Evolutionary conservation across 1,284 basidiomycete species (phyloP), one percentile per base, ranked within the genome.

Genomic region (Rhodotorula sp.): DNA sequence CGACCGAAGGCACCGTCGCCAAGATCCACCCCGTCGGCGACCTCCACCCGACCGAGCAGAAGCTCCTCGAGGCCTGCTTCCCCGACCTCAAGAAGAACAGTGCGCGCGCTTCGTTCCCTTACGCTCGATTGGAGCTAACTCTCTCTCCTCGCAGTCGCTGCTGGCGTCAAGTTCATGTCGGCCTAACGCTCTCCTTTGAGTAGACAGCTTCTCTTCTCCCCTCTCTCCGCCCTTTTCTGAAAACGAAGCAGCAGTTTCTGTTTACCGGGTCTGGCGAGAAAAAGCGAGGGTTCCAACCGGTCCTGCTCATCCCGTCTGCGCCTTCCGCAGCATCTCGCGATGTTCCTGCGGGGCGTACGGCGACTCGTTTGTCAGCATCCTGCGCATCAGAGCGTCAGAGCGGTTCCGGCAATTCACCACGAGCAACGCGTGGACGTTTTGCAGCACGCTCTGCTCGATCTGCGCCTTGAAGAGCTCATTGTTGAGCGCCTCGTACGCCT

Each of bases 41-140:
- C 51, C 79, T 96, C 77, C 85, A 89, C 47, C 83, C 87, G 56
- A 86, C 90, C 80, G 94, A 96, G 84, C 81, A 94, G 85, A 88
- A 89, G 81, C 86, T 95, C 72, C 84, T 96, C 78, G 90, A 88
- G 56, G 92, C 89, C 60, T 92, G 90, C 85, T 81, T 95, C 79
- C 92, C 92, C 73, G 92, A 94, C 80, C 80, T 78, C 74, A 77
- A 78, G 44, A 94, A 92, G 88, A 96, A 96, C 88, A 94, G 39
- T 44, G 39, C 39, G 36, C 36, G 36, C 36, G 8, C 36, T 36
- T 44, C 39, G 39, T 17, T 44, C 39, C 39, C 39, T 44, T 15
- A 17, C 39, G 11, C 11, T 6, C 9, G n/a, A n/a, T n/a, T n/a
- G n/a, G n/a, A n/a, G 39, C 39, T 44, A 17, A 44, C 39, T 44